phyloP scores from a whole-genome alignment of 1,139 yeast species.

The Candida tropicalis region DNA sequence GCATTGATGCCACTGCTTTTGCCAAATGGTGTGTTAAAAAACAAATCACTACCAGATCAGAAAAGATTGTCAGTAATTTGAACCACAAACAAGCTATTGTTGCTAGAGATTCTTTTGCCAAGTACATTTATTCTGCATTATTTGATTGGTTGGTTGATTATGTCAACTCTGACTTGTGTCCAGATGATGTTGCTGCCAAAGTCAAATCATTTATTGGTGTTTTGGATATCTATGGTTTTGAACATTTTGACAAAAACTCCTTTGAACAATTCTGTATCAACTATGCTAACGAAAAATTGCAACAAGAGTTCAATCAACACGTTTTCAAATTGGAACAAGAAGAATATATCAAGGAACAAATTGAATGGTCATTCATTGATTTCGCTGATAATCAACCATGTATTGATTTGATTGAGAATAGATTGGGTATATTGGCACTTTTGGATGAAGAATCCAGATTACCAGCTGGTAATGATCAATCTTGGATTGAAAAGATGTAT shows the following conservation, averaged over 20 bases:
- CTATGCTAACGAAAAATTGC: constrained; percentile 95
- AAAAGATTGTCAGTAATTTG: constrained; percentile 84
- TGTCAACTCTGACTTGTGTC: constrained; percentile 81
- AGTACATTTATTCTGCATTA: constrained; percentile 86
- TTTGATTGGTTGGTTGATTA: constrained; percentile 94
- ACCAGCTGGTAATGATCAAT: constrained; percentile 92
- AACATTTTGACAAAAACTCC: constrained; percentile 90
- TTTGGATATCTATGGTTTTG: constrained; percentile 95
- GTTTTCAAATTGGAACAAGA: constrained; percentile 97
- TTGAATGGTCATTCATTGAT: constrained; percentile 96
- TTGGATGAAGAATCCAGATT: constrained; percentile 94
- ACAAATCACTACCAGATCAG: constrained; percentile 91
- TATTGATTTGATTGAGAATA: constrained; percentile 88
- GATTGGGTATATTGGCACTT: constrained; percentile 82
- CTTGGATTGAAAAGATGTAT: constrained; percentile 90
- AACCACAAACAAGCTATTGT: constrained; percentile 85
- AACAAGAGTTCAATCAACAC: constrained; percentile 96
- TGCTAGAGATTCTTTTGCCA: constrained; percentile 95
- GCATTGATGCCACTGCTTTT: constrained; percentile 71
- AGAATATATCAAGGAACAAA: constrained; percentile 87
- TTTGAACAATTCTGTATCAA: constrained; percentile 98
- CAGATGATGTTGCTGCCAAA: constrained; percentile 61
- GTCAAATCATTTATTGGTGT: constrained; percentile 89
- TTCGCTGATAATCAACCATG: constrained; percentile 98
- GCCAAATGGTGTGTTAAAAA: constrained; percentile 94